Percentiles rank a stretch among this genome's conserved stretches.
Conservation (phyloP, 2,329 filamentous ascomycete species). For the Trichoderma arundinaceum region DNA sequence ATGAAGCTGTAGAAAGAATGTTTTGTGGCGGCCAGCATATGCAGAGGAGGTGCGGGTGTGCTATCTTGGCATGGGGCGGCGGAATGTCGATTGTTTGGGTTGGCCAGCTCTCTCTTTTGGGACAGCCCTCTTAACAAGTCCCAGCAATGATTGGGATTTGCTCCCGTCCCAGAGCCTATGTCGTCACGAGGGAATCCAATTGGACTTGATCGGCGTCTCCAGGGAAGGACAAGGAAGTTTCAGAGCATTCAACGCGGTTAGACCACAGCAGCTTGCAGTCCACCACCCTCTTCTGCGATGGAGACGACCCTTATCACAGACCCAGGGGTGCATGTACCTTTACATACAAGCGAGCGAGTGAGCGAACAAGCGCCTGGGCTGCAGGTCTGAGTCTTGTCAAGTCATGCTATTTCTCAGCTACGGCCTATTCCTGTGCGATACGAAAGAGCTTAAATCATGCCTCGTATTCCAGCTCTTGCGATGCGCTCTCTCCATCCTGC, state of each 20-base stretch:
- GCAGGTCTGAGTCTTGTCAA: too few species aligned
- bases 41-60: slow-evolving; percentile 21
- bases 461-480: not conserved
- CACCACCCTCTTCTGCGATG: slow-evolving; percentile 19
- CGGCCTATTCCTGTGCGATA: not conserved
- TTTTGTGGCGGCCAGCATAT: slow-evolving; percentile 25
- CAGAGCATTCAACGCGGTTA: slow-evolving; percentile 30
- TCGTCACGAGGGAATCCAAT: slow-evolving; percentile 32
- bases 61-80: slow-evolving; percentile 21
- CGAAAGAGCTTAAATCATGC: not conserved
- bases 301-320: slow-evolving; percentile 29
- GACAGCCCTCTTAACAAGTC: not conserved
- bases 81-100: slow-evolving; percentile 14
- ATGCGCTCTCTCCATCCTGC: too few species aligned
- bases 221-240: slow-evolving; percentile 33
- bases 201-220: slow-evolving; percentile 32
- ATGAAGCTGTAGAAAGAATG: slow-evolving; percentile 23
- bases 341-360: not conserved
- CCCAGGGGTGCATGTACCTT: slow-evolving; percentile 20
- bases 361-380: not conserved
- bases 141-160: slow-evolving; percentile 25
- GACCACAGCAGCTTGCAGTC: slow-evolving; percentile 21
- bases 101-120: not conserved
- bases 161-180: slow-evolving; percentile 28
- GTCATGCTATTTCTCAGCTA: not conserved